phyloP scores from a whole-genome alignment of 2,329 filamentous ascomycete species.

The Fusarium decemcellulare region DNA sequence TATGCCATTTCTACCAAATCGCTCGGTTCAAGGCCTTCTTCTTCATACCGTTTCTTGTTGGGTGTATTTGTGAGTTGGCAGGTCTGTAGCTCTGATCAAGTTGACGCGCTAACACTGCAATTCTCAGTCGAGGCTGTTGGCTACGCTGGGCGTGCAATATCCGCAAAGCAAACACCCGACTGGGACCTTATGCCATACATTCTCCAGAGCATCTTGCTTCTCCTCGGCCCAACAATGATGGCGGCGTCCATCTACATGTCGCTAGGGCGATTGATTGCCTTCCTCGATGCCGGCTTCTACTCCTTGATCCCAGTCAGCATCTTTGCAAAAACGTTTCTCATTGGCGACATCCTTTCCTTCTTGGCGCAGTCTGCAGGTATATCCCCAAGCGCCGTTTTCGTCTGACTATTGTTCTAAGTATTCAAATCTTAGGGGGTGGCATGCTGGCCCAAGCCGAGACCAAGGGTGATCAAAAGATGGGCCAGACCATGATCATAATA shows the following conservation, averaged over 20 bases:
- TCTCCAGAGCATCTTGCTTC: constrained; percentile 52
- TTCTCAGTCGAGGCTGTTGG: constrained; percentile 41
- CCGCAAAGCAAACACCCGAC: constrained; percentile 54
- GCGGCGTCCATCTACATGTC: constrained; percentile 62
- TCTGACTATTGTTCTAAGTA: background rate
- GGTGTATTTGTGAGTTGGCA: constrained; percentile 51
- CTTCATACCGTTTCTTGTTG: constrained; percentile 64
- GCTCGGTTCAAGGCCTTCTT: constrained; percentile 62
- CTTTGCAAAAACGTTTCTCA: constrained; percentile 65
- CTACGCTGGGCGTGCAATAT: constrained; percentile 63
- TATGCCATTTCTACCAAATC: constrained; percentile 56
- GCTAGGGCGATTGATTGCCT: constrained; percentile 55
- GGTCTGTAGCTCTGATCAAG: constrained; percentile 47
- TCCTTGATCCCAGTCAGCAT: constrained; percentile 58
- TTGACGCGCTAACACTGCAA: background rate
- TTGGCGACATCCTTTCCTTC: constrained; percentile 62
- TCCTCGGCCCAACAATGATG: constrained; percentile 56
- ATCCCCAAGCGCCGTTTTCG: no score
- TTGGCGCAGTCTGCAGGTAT: constrained; percentile 37
- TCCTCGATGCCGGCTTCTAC: constrained; percentile 53
- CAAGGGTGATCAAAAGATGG: background rate
- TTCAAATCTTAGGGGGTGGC: background rate
- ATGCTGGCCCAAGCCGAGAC: background rate
- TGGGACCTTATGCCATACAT: constrained; percentile 51
- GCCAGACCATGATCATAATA: background rate